Evolutionary conservation across 495 filamentous ascomycete species (phyloP).

Genomic region (Rostrohypoxylon terebratum): DNA sequence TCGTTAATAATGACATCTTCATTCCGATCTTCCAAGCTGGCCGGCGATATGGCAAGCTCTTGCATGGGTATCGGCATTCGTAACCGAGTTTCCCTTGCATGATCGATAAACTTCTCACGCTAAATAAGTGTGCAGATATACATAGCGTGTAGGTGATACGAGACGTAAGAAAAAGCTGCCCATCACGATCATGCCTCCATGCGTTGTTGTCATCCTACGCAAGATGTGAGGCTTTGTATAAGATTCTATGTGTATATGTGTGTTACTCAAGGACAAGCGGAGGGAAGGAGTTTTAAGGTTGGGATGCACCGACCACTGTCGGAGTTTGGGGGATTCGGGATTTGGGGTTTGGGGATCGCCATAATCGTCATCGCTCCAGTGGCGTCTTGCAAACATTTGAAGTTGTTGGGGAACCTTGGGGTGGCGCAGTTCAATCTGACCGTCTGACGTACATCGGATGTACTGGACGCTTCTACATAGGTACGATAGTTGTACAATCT

Average conservation of each 20-base stretch:
- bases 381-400: conserved; percentile 19
- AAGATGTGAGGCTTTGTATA: neutral
- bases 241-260: neutral
- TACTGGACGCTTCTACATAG: conserved; percentile 4
- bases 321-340: neutral
- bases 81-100: conserved; percentile 11
- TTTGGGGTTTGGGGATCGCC: conserved; percentile 17
- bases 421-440: conserved; percentile 32
- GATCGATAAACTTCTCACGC: conserved; percentile 15
- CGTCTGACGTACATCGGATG: too few relatives aligned
- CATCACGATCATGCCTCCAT: neutral
- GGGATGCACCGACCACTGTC: neutral
- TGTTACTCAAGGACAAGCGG: neutral
- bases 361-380: conserved; percentile 12
- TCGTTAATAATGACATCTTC: neutral
- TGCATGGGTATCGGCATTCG: neutral
- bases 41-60: neutral
- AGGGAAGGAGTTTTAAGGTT: too few relatives aligned
- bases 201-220: neutral
- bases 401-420: conserved; percentile 26
- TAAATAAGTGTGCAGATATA: conserved; percentile 6
- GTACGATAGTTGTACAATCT: neutral
- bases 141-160: conserved; percentile 7
- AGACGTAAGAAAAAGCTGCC: conserved; percentile 1
- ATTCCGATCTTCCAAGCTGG: neutral